These are phyloP conservation scores for Tympanopsis confertula DNA, from an alignment of 2,329 filamentous ascomycete genomes.

Conservation along the genomic window DNA sequence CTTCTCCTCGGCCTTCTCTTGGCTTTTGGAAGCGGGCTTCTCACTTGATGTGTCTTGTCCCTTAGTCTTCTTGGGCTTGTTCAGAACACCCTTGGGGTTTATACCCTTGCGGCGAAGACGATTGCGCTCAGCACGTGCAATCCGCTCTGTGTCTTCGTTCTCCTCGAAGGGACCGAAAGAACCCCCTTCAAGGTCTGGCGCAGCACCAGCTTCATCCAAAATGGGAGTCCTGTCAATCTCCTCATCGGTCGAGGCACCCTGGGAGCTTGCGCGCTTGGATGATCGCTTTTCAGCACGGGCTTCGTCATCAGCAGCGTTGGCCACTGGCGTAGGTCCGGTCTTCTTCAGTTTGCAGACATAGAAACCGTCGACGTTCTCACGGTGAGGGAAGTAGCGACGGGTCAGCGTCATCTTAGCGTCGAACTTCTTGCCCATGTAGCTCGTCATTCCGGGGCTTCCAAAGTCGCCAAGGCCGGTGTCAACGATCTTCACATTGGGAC, in stretches of 20 bases:
- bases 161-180: constrained; percentile 63
- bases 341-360: constrained; percentile 98
- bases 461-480: constrained; percentile 74
- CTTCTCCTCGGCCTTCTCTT: neutral
- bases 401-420: constrained; percentile 74
- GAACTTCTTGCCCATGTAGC: constrained; percentile 84
- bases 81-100: constrained; percentile 45
- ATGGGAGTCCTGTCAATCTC: constrained; percentile 60
- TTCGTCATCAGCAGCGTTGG: constrained; percentile 9
- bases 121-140: constrained; percentile 47
- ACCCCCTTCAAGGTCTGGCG: constrained; percentile 46
- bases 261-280: too few species aligned
- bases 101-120: constrained; percentile 64
- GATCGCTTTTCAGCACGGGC: neutral
- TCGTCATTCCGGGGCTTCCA: constrained; percentile 84
- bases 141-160: constrained; percentile 54
- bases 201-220: constrained; percentile 16
- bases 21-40: neutral
- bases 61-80: constrained; percentile 1
- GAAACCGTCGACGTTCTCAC: constrained; percentile 95
- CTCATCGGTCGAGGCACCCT: neutral
- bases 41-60: neutral
- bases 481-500: constrained; percentile 87
- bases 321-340: constrained; percentile 62
- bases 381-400: constrained; percentile 77